These are phyloP conservation scores for Daldinia bambusicola DNA, from an alignment of 495 filamentous ascomycete species.

Conservation along the genomic window DNA sequence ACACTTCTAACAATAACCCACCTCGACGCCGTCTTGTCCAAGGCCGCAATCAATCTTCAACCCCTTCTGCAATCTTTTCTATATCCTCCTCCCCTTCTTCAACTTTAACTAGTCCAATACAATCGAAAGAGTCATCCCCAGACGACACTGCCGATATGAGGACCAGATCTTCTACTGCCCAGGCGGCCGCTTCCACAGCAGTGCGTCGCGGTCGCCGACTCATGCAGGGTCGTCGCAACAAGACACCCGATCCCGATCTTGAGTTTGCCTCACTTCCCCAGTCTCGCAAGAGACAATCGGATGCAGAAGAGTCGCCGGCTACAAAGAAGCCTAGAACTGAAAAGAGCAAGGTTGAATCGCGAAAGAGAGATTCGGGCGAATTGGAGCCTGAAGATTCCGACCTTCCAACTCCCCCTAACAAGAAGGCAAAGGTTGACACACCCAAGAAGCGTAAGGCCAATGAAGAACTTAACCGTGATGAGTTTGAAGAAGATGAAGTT, in stretches of 20 bases:
- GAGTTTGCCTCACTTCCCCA: constrained; percentile 1
- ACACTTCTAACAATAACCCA: constrained; percentile 9
- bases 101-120: constrained; percentile 33
- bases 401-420: constrained; percentile 4
- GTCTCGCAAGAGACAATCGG: constrained; percentile 9
- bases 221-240: constrained; percentile 67
- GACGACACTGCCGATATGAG: constrained; percentile 4
- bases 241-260: constrained; percentile 52
- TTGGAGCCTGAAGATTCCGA: neutral
- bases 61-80: constrained; percentile 40
- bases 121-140: constrained; percentile 28
- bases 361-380: constrained; percentile 14
- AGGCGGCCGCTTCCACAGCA: constrained; percentile 46
- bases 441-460: constrained; percentile 38
- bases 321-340: neutral
- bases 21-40: constrained; percentile 43
- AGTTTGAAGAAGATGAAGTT: constrained; percentile 9
- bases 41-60: constrained; percentile 39
- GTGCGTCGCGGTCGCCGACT: constrained; percentile 54
- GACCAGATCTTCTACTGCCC: neutral
- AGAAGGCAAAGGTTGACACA: constrained; percentile 14
- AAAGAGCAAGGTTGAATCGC: neutral
- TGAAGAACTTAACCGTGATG: constrained; percentile 6
- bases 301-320: neutral
- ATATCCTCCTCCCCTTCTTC: constrained; percentile 41